Conservation (phyloP, 139 green algal species). For the Chlorella sp. region DNA sequence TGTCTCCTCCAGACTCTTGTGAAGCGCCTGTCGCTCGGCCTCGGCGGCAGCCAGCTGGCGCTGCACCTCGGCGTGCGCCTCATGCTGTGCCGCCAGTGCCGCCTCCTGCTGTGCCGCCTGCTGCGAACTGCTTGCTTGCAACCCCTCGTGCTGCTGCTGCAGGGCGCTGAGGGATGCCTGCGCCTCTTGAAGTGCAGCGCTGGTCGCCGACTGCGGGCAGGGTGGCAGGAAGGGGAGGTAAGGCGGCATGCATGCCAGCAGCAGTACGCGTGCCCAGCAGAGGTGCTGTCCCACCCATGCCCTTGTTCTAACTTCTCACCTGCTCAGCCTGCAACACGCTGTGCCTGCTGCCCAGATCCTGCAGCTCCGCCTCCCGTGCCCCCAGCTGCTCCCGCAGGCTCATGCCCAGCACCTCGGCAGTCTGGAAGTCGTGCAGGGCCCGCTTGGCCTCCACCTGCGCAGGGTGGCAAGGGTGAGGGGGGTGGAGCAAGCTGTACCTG, state of each 20-base stretch:
- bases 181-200: background rate
- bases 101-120: background rate
- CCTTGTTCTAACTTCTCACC: too few relatives aligned
- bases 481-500: too few relatives aligned
- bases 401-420: constrained; percentile 46
- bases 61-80: background rate
- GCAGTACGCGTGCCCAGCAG: too few relatives aligned
- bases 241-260: too few relatives aligned
- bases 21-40: background rate
- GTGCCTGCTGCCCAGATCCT: background rate
- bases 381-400: constrained; percentile 50
- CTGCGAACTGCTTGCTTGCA: background rate
- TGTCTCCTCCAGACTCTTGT: background rate
- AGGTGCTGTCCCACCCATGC: too few relatives aligned
- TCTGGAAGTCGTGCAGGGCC: constrained; percentile 42
- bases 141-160: background rate
- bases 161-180: background rate
- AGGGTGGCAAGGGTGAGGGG: too few relatives aligned
- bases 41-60: background rate
- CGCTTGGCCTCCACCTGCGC: constrained; percentile 32
- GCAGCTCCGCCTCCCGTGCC: constrained; percentile 32
- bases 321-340: background rate
- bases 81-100: background rate
- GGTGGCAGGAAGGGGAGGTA: too few relatives aligned
- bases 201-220: background rate